phyloP scores from a whole-genome alignment of 2,329 filamentous ascomycete genomes.

The Fusarium palustre region DNA sequence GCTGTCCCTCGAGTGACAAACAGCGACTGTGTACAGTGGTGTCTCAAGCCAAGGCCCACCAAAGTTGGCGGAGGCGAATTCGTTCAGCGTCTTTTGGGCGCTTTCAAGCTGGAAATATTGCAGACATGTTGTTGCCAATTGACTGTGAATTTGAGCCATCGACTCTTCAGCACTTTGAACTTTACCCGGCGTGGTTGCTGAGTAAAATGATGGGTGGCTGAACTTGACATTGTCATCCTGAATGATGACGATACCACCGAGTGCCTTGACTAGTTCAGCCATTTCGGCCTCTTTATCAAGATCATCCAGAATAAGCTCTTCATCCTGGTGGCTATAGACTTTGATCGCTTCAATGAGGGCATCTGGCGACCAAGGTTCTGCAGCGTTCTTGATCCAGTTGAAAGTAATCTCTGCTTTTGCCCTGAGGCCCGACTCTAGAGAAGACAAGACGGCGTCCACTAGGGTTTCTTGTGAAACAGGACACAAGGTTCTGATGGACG shows the following conservation, averaged over 20 bases:
- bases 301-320: background rate
- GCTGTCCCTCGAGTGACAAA: background rate
- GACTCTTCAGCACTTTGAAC: background rate
- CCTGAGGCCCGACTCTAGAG: background rate
- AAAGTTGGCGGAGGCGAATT: background rate
- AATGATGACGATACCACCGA: background rate
- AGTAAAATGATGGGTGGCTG: background rate
- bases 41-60: background rate
- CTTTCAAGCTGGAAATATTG: background rate
- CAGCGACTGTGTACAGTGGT: background rate
- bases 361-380: background rate
- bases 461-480: background rate
- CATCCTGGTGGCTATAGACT: background rate
- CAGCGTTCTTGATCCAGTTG: background rate
- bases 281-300: background rate
- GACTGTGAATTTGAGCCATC: background rate
- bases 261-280: background rate
- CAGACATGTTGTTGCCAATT: background rate
- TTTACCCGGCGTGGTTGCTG: background rate
- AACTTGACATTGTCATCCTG: background rate
- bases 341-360: background rate
- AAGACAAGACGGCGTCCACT: background rate
- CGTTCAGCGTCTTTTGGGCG: too few relatives aligned
- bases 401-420: background rate
- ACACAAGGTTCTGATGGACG: background rate